Evolutionary conservation across 2,329 filamentous ascomycete genomes (phyloP).

Genomic region (Fusarium stilboides): DNA sequence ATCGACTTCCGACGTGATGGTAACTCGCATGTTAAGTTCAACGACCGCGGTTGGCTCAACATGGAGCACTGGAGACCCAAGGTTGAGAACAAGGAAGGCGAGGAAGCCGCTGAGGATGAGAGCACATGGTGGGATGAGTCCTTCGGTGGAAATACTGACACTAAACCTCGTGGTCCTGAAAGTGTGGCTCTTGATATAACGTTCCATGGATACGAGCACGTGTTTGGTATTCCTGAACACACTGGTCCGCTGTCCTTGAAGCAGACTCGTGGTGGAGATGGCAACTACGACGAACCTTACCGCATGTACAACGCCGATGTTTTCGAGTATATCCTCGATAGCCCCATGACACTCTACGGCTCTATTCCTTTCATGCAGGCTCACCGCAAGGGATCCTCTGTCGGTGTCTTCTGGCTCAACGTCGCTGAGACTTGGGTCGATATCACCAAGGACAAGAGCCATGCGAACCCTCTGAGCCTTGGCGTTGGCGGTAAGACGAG

Average conservation of each 20-base stretch:
- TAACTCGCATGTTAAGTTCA: constrained; percentile 86
- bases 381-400: constrained; percentile 91
- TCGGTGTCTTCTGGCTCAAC: constrained; percentile 98
- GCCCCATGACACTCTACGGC: constrained; percentile 99
- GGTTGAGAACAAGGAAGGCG: constrained; percentile 75
- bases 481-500: constrained; percentile 78
- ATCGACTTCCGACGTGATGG: constrained; percentile 91
- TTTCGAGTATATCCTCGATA: constrained; percentile 97
- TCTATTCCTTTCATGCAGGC: constrained; percentile 98
- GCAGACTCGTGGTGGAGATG: constrained; percentile 89
- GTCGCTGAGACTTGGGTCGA: constrained; percentile 98
- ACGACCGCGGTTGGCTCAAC: constrained; percentile 91
- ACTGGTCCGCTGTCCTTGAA: constrained; percentile 89
- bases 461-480: constrained; percentile 82
- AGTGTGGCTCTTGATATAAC: constrained; percentile 92
- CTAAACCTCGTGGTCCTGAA: constrained; percentile 95
- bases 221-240: constrained; percentile 95
- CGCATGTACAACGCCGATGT: constrained; percentile 96
- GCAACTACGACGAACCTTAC: constrained; percentile 90
- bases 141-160: constrained; percentile 95
- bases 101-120: constrained; percentile 78
- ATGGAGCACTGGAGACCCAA: constrained; percentile 96
- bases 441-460: constrained; percentile 83
- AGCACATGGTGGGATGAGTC: constrained; percentile 98
- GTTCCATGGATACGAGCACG: constrained; percentile 91